These are phyloP conservation scores for Crithidia fasciculata DNA, from an alignment of 208 protist species.

Conservation along the genomic window DNA sequence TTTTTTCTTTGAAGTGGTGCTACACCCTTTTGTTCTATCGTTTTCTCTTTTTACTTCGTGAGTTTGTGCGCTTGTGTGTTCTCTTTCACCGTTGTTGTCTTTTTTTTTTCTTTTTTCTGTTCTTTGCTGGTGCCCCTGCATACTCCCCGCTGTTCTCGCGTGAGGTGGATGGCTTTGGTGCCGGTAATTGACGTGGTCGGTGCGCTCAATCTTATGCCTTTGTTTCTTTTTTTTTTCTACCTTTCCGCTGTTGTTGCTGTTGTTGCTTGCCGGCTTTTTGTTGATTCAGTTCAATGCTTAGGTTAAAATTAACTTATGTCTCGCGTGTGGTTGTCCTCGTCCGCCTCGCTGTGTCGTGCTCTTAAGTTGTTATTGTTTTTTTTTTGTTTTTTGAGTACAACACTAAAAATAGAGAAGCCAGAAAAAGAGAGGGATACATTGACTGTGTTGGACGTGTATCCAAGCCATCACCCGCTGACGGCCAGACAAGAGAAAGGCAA, in stretches of 20 bases:
- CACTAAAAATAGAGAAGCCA: too few relatives aligned
- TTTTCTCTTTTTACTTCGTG: slow-evolving; percentile 19
- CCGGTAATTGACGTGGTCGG: too few relatives aligned
- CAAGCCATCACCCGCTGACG: too few relatives aligned
- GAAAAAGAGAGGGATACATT: too few relatives aligned
- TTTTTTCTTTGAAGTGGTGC: slow-evolving; percentile 1
- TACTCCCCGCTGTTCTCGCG: neutral
- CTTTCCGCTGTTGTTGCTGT: slow-evolving; percentile 3
- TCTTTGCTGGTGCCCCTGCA: neutral
- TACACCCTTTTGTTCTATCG: slow-evolving; percentile 2
- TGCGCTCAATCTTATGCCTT: neutral
- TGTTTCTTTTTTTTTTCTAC: slow-evolving; percentile 4
- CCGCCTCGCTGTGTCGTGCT: too few relatives aligned
- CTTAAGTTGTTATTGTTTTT: too few relatives aligned
- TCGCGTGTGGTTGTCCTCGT: too few relatives aligned
- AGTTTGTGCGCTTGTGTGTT: neutral
- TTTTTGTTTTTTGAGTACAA: too few relatives aligned
- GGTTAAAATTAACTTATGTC: too few relatives aligned
- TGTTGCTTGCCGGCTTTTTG: neutral
- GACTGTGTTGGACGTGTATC: too few relatives aligned
- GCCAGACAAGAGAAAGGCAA: too few relatives aligned
- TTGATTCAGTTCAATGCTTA: neutral
- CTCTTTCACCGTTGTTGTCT: neutral
- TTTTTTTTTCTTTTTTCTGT: slow-evolving; percentile 15
- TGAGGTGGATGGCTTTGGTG: too few relatives aligned